Evolutionary conservation across 345 rosid species (phyloP).

Genomic region (Gossypium rotundifolium): DNA sequence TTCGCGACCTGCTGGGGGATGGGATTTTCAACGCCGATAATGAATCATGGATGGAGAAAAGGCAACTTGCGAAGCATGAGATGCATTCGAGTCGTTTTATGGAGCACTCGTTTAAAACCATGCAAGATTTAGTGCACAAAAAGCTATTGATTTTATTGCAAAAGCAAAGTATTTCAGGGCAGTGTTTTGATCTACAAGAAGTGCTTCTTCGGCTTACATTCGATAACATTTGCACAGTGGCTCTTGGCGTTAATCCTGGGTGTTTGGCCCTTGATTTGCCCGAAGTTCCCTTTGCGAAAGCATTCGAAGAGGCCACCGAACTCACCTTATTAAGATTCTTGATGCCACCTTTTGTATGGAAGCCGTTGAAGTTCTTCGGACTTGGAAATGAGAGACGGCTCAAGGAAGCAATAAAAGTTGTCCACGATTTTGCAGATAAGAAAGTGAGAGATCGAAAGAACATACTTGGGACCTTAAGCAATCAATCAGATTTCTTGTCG

Average conservation of each 20-base stretch:
- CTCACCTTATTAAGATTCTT: constrained; percentile 52
- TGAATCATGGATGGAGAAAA: constrained; percentile 60
- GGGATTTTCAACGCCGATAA: constrained; percentile 68
- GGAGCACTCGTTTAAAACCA: constrained; percentile 38
- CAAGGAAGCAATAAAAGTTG: constrained; percentile 44
- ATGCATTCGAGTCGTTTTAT: constrained; percentile 62
- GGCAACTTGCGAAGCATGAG: constrained; percentile 40
- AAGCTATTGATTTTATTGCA: constrained; percentile 51
- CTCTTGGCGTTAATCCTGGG: constrained; percentile 70
- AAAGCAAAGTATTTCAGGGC: constrained; percentile 29
- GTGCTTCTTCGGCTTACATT: constrained; percentile 65
- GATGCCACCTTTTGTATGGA: constrained; percentile 63
- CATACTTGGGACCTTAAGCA: constrained; percentile 26
- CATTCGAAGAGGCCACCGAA: constrained; percentile 80
- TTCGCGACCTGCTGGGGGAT: constrained; percentile 57
- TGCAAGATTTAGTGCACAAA: constrained; percentile 42
- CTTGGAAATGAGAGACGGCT: constrained; percentile 58
- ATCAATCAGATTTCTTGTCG: constrained; percentile 54
- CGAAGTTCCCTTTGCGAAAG: constrained; percentile 60
- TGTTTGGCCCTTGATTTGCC: constrained; percentile 54
- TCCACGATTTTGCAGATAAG: constrained; percentile 51
- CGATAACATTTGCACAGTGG: constrained; percentile 61
- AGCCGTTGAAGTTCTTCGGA: constrained; percentile 51
- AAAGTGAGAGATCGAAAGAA: constrained; percentile 33
- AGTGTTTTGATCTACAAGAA: constrained; percentile 64